Evolutionary conservation across 2,329 filamentous ascomycete species (phyloP).

Genomic region (Trichoderma guizhouense): DNA sequence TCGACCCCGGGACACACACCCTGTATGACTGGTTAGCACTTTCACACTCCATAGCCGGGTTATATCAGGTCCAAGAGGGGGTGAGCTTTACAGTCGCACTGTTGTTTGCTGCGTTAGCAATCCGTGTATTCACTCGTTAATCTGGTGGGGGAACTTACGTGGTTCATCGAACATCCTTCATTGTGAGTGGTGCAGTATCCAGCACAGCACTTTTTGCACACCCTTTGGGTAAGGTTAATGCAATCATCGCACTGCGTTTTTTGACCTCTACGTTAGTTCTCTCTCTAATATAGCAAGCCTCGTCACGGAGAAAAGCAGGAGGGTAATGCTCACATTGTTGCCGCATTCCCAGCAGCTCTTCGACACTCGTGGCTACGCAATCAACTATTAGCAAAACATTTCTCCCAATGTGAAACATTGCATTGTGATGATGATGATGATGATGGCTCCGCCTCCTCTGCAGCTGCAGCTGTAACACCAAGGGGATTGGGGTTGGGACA

Average conservation of each 20-base stretch:
- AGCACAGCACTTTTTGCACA: slow-evolving; percentile 68
- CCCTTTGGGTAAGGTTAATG: slow-evolving; percentile 66
- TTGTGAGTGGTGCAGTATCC: slow-evolving; percentile 84
- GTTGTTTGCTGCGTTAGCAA: background rate
- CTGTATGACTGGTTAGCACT: slow-evolving; percentile 23
- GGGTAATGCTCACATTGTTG: slow-evolving; percentile 57
- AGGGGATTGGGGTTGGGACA: background rate
- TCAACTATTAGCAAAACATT: background rate
- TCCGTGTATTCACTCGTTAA: background rate
- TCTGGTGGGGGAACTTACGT: slow-evolving; percentile 40
- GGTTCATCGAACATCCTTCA: slow-evolving; percentile 68
- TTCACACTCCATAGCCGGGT: background rate
- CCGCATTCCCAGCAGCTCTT: slow-evolving; percentile 84
- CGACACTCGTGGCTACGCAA: slow-evolving; percentile 53
- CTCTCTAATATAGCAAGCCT: background rate
- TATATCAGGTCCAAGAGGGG: background rate
- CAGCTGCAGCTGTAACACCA: slow-evolving; percentile 13
- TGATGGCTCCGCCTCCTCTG: slow-evolving; percentile 7
- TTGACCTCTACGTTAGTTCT: background rate
- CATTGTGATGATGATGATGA: slow-evolving; percentile 11
- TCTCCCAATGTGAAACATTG: background rate
- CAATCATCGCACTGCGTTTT: slow-evolving; percentile 66
- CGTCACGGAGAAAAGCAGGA: background rate
- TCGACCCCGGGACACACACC: slow-evolving; percentile 37
- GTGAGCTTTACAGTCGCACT: slow-evolving; percentile 10